Base-by-base conservation (phyloP, 345 rosid species). In the Gossypium sturtianum region DNA sequence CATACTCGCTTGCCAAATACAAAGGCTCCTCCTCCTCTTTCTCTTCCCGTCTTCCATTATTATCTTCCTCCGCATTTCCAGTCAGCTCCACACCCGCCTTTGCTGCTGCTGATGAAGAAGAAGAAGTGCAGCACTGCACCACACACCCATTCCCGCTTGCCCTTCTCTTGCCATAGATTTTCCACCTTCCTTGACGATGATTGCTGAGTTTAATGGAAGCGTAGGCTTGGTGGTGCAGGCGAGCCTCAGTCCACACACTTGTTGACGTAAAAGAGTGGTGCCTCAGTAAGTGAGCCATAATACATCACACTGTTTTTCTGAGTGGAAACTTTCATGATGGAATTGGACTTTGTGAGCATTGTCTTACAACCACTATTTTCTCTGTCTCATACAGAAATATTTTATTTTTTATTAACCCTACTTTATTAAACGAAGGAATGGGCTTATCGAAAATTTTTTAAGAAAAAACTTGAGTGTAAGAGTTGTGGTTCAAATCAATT, bases 1-100 rank as follows among this genome's bases (percentile, higher is more conserved):
- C 97, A 60, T 82, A 75, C 17, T 87, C 88, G 73, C 77, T 81
- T 51, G 76, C 88, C 86, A 92, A 47, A 59, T 81, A 78, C 70
- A 78, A 82, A 44, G 75, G 57, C 70, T 82, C 65, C 41, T 81
- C 57, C 41, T 63, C 47, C 17, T 75, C 79, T 66, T 66, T 52
- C 2, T 75, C 56, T 70, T 41, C n/a, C 63, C 57, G 65, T 51
- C 57, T 41, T 52, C 76, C 72, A 70, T 64, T 62, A 69, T 53
- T 57, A 62, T 77, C 80, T 71, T 73, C 77, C 54, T 58, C 72
- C 67, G 72, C 54, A 75, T 75, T 76, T 57, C 76, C 65, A 12
- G 38, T 2, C n/a, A 45, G 53, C 16, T 66, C 16, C 19, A 66
- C 19, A 45, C 54, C 52, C 4, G 34, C 38, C 38, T 66, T 22